phyloP scores from a whole-genome alignment of 352 stramenopile genomes.

The Aphanomyces invadans region DNA sequence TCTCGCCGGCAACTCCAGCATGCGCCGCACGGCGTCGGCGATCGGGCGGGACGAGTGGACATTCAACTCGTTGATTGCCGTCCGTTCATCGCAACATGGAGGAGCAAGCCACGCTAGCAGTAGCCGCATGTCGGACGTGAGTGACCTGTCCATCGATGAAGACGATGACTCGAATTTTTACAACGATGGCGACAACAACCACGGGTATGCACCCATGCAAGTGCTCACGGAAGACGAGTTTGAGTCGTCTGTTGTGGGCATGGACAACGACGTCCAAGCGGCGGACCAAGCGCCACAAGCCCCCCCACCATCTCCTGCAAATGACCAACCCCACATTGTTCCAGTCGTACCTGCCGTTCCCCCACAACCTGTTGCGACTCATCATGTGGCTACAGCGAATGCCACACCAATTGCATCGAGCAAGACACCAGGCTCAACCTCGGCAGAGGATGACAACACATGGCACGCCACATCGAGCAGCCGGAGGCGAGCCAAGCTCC shows the following conservation, averaged over 20 bases:
- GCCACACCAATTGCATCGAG: background rate
- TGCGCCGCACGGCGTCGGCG: background rate
- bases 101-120: background rate
- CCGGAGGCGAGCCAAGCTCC: background rate
- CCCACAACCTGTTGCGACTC: too few relatives aligned
- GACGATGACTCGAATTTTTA: background rate
- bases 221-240: background rate
- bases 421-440: background rate
- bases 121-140: background rate
- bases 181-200: background rate
- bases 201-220: background rate
- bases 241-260: background rate
- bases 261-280: background rate
- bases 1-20: background rate
- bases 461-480: background rate
- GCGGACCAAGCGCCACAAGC: background rate
- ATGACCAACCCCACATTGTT: background rate
- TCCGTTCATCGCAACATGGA: background rate
- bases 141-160: slow-evolving; percentile 2
- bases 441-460: background rate
- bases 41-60: background rate
- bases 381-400: background rate
- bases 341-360: too few relatives aligned
- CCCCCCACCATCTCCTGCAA: background rate
- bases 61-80: slow-evolving; percentile 8